Base-by-base conservation (phyloP, 768 basidiomycete species). In the Coprinopsis marcescibilis region DNA sequence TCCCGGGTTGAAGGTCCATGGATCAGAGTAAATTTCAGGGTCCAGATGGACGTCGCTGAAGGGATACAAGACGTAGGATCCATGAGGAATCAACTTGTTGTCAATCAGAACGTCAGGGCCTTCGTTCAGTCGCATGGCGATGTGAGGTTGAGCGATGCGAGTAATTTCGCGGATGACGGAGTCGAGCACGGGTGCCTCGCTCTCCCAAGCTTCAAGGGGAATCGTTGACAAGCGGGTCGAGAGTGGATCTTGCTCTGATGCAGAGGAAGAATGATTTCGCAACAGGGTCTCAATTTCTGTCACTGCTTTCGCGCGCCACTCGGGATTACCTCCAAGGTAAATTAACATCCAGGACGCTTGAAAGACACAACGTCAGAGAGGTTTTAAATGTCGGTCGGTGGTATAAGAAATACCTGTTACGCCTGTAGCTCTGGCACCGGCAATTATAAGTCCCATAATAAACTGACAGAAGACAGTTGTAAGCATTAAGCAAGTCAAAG, bases 21-120 rank as follows among this genome's bases (percentile, higher is more conserved):
- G 43, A 2, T 33, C 30, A 17, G 43, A 30, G 30, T 44, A 44
- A 13, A 44, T 13, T 13, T 44, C 30, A 30, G 43, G 26, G 30
- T 44, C 19, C 27, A 29, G 43, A 21, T 44, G 43, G 20, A 44
- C 24, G 15, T 44, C 43, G 43, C 43, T 32, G 29, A 30, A 44
- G 23, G 43, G 27, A 30, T 44, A 44, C 4, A 44, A 13, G 20
- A 44, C 26, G n/a, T 44, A 44, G 3, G 43, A 44, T 10, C 30
- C 15, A 4, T 32, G 17, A 10, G 43, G 43, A 14, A 44, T 21
- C 5, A 44, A 30, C 24, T 44, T 44, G 6, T 30, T 30, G 43
- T 44, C 43, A 23, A 44, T 44, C 15, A 30, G 30, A n/a, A 44
- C 17, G 30, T 44, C 43, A 23, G 26, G 27, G 6, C 43, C 43